phyloP scores from a whole-genome alignment of 2,329 filamentous ascomycete genomes.

The Helicocarpus griseus region DNA sequence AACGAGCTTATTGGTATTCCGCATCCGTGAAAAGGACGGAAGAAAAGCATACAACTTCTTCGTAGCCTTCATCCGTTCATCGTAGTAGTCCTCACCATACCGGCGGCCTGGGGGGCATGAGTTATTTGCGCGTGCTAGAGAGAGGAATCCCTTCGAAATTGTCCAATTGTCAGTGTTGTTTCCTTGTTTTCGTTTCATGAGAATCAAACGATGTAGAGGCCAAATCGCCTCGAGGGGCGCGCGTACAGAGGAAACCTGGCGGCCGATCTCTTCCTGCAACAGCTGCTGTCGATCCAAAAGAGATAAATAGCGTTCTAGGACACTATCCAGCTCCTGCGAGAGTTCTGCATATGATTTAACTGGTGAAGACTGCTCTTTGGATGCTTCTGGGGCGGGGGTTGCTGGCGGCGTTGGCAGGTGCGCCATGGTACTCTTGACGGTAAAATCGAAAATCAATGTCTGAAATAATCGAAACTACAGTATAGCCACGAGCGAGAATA shows the following conservation, averaged over 20 bases:
- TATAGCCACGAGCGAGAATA: too few relatives aligned
- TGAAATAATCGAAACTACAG: too few relatives aligned
- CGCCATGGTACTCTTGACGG: background rate
- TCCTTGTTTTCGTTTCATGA: background rate
- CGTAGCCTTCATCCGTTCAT: conserved; percentile 41
- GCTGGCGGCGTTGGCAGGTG: conserved; percentile 11
- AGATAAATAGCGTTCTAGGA: conserved; percentile 34
- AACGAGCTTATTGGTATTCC: too few relatives aligned
- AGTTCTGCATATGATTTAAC: conserved; percentile 18
- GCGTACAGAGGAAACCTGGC: conserved; percentile 30
- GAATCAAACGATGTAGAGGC: background rate
- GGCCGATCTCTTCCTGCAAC: conserved; percentile 28
- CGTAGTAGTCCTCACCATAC: conserved; percentile 42
- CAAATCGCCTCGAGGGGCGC: background rate
- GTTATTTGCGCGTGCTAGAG: conserved; percentile 41
- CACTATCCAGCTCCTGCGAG: conserved; percentile 27
- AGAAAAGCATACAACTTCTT: conserved; percentile 26
- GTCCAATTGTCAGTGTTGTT: background rate
- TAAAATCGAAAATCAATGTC: too few relatives aligned
- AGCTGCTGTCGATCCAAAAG: conserved; percentile 35
- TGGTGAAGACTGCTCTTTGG: conserved; percentile 11
- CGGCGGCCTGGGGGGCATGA: conserved; percentile 34
- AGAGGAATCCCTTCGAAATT: conserved; percentile 39
- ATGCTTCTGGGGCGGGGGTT: conserved; percentile 15
- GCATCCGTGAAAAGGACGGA: too few relatives aligned